phyloP scores from a whole-genome alignment of 768 basidiomycete species.

The Collybiopsis luxurians region DNA sequence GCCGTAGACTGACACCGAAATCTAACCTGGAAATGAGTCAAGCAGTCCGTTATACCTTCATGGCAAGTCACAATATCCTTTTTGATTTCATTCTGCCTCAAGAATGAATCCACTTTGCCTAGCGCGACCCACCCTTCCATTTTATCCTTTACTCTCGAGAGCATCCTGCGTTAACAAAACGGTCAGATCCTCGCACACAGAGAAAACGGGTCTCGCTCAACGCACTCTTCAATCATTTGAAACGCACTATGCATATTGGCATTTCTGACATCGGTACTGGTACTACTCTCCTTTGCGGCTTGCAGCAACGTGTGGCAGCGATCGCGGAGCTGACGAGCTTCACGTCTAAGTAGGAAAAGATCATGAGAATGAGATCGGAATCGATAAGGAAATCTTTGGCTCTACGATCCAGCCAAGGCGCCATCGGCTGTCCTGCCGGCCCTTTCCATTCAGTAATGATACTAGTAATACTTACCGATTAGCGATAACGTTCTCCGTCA shows the following conservation, averaged over 20 bases:
- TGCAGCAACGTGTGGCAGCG: conserved; percentile 42
- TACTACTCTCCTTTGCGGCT: conserved; percentile 32
- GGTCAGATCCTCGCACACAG: not conserved
- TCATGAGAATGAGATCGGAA: not conserved
- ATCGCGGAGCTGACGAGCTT: conserved; percentile 42
- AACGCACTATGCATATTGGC: conserved; percentile 26
- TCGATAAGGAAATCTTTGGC: too few species aligned
- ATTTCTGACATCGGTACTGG: conserved; percentile 20
- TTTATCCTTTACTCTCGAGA: conserved; percentile 32
- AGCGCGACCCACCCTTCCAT: conserved; percentile 46
- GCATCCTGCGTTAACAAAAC: conserved; percentile 17
- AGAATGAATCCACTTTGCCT: conserved; percentile 37
- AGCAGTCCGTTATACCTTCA: conserved; percentile 39
- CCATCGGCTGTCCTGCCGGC: too few species aligned
- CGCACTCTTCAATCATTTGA: not conserved
- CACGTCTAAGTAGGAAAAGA: conserved; percentile 27
- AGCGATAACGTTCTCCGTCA: conserved; percentile 43
- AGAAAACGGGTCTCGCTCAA: not conserved
- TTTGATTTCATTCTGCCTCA: conserved; percentile 42
- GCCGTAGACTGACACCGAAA: not conserved
- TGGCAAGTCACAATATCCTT: conserved; percentile 46
- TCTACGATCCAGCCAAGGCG: too few species aligned
- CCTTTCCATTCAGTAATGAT: not conserved
- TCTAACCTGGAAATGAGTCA: conserved; percentile 45
- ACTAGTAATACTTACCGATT: conserved; percentile 38